Conservation (phyloP, 2,329 filamentous ascomycete species). For the Fusarium subglutinans region DNA sequence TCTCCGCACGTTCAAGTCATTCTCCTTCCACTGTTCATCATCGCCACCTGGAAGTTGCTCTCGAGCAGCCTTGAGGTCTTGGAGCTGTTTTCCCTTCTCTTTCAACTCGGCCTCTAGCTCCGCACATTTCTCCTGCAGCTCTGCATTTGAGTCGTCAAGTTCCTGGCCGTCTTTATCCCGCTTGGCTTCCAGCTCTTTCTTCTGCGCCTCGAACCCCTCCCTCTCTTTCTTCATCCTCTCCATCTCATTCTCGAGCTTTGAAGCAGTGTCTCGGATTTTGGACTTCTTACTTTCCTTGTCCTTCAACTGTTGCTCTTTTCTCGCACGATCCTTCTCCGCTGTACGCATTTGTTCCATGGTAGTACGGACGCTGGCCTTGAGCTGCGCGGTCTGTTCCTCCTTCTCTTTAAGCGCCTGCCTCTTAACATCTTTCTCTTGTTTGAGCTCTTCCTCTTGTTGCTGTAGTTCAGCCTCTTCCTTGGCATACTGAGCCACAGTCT, state of each 20-base stretch:
- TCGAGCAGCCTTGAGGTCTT: slow-evolving; percentile 75
- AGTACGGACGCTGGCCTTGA: slow-evolving; percentile 81
- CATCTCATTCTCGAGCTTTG: slow-evolving; percentile 73
- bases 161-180: slow-evolving; percentile 62
- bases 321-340: slow-evolving; percentile 79
- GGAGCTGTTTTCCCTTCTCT: slow-evolving; percentile 72
- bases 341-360: slow-evolving; percentile 84
- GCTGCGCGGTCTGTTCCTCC: slow-evolving; percentile 85
- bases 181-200: slow-evolving; percentile 59
- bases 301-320: slow-evolving; percentile 77
- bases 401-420: slow-evolving; percentile 84
- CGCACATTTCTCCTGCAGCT: slow-evolving; percentile 71
- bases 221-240: slow-evolving; percentile 67
- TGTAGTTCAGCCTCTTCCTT: slow-evolving; percentile 78
- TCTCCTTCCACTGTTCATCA: slow-evolving; percentile 65
- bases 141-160: slow-evolving; percentile 64
- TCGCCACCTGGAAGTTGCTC: slow-evolving; percentile 71
- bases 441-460: slow-evolving; percentile 71
- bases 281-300: slow-evolving; percentile 74
- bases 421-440: slow-evolving; percentile 82
- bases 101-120: slow-evolving; percentile 77
- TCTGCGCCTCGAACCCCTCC: slow-evolving; percentile 64
- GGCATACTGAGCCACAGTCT: slow-evolving; percentile 73
- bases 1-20: slow-evolving; percentile 60
- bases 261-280: slow-evolving; percentile 75